Evolutionary conservation across 2,329 filamentous ascomycete species (phyloP).

Genomic region (Hirsutella minnesotensis): DNA sequence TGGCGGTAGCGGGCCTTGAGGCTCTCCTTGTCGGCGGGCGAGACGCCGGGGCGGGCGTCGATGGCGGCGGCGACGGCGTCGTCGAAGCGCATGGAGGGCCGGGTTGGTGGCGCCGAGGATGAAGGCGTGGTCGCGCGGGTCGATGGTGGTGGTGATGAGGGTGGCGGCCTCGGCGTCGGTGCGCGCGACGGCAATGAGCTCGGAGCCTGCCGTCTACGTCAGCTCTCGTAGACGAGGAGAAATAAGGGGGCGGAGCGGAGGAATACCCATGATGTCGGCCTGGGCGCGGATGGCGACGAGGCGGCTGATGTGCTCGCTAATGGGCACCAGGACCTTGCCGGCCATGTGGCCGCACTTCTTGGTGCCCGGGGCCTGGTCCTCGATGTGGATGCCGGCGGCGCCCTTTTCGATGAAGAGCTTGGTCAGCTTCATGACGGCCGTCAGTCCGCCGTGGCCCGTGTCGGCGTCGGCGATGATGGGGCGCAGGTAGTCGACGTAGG

Average conservation of each 20-base stretch:
- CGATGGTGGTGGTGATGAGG: slow-evolving; percentile 91
- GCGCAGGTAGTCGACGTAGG: slow-evolving; percentile 85
- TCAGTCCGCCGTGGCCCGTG: slow-evolving; percentile 91
- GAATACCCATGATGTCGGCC: slow-evolving; percentile 89
- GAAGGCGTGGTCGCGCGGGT: slow-evolving; percentile 89
- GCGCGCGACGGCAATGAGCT: slow-evolving; percentile 82
- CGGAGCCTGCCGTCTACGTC: slow-evolving; percentile 56
- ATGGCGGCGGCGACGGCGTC: slow-evolving; percentile 81
- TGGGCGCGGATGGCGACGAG: slow-evolving; percentile 93
- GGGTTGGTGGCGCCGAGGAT: slow-evolving; percentile 85
- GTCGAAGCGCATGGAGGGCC: slow-evolving; percentile 71
- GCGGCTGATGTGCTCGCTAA: slow-evolving; percentile 96
- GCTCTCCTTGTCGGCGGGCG: slow-evolving; percentile 55
- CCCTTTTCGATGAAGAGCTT: slow-evolving; percentile 96
- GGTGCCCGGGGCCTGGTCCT: slow-evolving; percentile 94
- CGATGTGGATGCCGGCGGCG: slow-evolving; percentile 94
- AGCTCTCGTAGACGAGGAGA: too few relatives aligned
- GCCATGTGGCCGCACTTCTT: slow-evolving; percentile 99
- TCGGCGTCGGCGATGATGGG: slow-evolving; percentile 96
- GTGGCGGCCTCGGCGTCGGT: slow-evolving; percentile 97
- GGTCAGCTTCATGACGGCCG: slow-evolving; percentile 98
- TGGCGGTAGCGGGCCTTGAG: slow-evolving; percentile 56
- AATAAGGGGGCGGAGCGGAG: neutral
- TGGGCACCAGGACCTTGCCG: slow-evolving; percentile 92
- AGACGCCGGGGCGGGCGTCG: slow-evolving; percentile 44